Evolutionary conservation across 202 grass and related monocot genomes (phyloP).

Genomic region (Brachypodium distachyon): DNA sequence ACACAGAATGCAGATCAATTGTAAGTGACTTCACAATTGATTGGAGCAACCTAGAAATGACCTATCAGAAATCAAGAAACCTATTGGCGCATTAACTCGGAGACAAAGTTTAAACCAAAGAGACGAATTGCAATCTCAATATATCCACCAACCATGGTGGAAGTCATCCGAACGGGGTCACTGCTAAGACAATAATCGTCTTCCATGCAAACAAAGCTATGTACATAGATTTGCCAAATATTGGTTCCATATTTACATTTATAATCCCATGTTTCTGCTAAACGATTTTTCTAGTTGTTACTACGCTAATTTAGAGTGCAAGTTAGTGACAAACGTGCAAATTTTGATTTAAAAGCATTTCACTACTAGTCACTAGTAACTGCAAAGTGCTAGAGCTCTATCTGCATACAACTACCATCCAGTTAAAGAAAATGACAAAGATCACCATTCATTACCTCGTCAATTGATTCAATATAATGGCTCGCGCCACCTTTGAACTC

Average conservation of each 20-base stretch:
- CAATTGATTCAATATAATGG: conserved; percentile 74
- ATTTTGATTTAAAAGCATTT: not conserved
- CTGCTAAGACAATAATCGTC: not conserved
- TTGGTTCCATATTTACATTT: not conserved
- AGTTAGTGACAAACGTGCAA: not conserved
- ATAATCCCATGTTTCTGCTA: not conserved
- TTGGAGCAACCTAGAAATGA: not conserved
- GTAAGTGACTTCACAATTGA: not conserved
- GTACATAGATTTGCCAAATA: not conserved
- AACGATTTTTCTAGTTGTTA: not conserved
- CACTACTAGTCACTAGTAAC: not conserved
- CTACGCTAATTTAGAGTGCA: not conserved
- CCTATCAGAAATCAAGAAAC: not conserved
- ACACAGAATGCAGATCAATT: not conserved
- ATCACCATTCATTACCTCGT: conserved; percentile 51
- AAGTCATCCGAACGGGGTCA: not conserved
- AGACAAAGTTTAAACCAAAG: not conserved
- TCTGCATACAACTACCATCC: conserved; percentile 7
- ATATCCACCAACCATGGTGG: not conserved
- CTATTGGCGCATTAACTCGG: not conserved
- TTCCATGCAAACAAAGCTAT: not conserved
- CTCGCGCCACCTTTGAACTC: conserved; percentile 73
- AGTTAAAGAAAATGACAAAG: not conserved
- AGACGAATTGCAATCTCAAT: not conserved
- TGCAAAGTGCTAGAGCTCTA: not conserved